Evolutionary conservation across 345 rosid species (phyloP), one percentile per base, ranked within the genome.

Genomic region (Cochlearia excelsa): DNA sequence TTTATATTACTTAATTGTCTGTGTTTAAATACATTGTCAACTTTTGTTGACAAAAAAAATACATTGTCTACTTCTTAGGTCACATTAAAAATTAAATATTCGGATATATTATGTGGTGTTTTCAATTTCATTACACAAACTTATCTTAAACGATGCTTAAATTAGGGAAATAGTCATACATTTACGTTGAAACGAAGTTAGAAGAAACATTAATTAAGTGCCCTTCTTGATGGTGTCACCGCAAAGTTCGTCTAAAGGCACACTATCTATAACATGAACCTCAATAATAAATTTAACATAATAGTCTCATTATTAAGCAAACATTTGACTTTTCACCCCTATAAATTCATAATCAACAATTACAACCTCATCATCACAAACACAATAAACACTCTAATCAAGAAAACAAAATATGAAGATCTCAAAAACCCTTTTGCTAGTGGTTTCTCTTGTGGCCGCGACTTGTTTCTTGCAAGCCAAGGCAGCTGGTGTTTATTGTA

Each of bases 401-500:
- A 6, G 30, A 57, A 30, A 3, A 8, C 11, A 28, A 34, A 62
- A 42, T 16, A 64, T 70, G 74, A 55, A 63, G 65, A 63, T 57
- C 51, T 57, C 74, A 26, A 70, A 64, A 58, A 57, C 45, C 40
- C 47, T 42, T 64, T 57, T 70, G 55, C 61, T 70, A 37, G 45
- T 70, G 7, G 27, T 46, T 0, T 31, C 65, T 58, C 50, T 70
- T 5, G 55, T 58, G 16, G 70, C 69, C 38, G 75, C 75, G 51
- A 63, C 75, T 2, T 51, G 61, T 51, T 70, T 70, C 61, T 70
- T 64, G 61, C 70, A 70, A 30, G 70, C 69, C 70, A 70, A 58
- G 61, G 70, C 70, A 51, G 75, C 61, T 46, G 65, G 66, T 38
- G 70, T 70, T n/a, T 70, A 64, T 9, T 77, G 81, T 49, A 45